Conservation (phyloP, 192 early-diverging fungal species). For the Backusella westeae region DNA sequence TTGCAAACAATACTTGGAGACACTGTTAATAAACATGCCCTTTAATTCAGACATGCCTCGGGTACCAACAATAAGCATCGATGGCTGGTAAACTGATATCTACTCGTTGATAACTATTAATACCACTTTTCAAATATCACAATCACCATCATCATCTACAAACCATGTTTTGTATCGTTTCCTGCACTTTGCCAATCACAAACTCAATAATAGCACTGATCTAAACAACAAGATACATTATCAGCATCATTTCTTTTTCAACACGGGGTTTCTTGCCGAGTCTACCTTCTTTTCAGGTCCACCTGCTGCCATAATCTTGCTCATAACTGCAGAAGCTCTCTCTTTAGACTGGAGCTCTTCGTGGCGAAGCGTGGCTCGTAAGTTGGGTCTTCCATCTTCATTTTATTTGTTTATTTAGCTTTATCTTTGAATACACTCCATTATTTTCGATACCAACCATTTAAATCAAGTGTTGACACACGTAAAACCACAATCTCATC, state of each 20-base stretch:
- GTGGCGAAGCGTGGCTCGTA: slow-evolving; percentile 20
- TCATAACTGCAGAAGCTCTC: slow-evolving; percentile 37
- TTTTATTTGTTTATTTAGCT: neutral
- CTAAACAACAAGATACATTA: slow-evolving; percentile 12
- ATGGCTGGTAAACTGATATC: slow-evolving; percentile 62
- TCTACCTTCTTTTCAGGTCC: slow-evolving; percentile 33
- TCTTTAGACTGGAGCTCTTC: slow-evolving; percentile 36
- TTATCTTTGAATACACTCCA: neutral
- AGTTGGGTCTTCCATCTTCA: slow-evolving; percentile 25
- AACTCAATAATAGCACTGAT: slow-evolving; percentile 54
- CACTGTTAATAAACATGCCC: slow-evolving; percentile 65
- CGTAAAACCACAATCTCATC: slow-evolving; percentile 43
- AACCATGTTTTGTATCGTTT: slow-evolving; percentile 55
- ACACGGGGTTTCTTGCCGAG: neutral
- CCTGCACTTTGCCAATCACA: slow-evolving; percentile 49
- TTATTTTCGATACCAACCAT: slow-evolving; percentile 2
- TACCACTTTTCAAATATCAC: neutral
- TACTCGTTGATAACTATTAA: slow-evolving; percentile 16
- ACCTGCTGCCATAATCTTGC: slow-evolving; percentile 30
- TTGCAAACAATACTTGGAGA: slow-evolving; percentile 66
- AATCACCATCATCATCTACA: slow-evolving; percentile 11
- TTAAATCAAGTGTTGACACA: slow-evolving; percentile 31
- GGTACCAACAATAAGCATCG: slow-evolving; percentile 69
- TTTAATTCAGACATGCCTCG: slow-evolving; percentile 64
- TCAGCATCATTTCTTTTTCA: neutral